Conservation (phyloP, 371 early-diverging fungal species). For the Dinochytrium kinnereticum region DNA sequence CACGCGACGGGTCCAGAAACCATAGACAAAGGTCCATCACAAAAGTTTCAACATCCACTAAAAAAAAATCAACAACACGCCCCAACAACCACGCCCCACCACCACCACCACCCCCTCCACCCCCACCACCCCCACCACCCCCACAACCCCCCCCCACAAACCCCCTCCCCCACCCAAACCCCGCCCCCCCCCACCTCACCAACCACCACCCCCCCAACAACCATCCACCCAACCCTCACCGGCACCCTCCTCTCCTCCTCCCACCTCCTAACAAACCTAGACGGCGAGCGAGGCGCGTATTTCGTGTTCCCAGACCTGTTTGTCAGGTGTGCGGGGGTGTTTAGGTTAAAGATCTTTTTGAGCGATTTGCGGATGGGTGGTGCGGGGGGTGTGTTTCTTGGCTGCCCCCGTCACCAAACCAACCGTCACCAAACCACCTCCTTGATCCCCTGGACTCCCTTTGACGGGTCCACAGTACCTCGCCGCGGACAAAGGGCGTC, state of each 20-base stretch:
- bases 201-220: neutral
- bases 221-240: neutral
- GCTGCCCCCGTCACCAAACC: too few species aligned
- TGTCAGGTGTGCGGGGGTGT: too few species aligned
- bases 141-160: neutral
- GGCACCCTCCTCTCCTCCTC: neutral
- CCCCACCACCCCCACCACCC: neutral
- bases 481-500: too few species aligned
- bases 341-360: too few species aligned
- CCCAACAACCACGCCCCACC: neutral
- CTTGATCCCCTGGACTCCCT: too few species aligned
- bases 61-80: neutral
- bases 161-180: neutral
- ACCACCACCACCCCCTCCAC: neutral
- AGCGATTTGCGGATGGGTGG: too few species aligned
- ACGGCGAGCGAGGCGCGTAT: neutral
- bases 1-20: too few species aligned
- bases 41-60: too few species aligned
- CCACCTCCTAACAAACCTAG: neutral
- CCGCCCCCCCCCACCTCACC: neutral
- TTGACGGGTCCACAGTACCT: too few species aligned
- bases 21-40: too few species aligned
- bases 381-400: too few species aligned
- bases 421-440: too few species aligned
- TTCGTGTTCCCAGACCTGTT: neutral